These are phyloP conservation scores for Neoascochyta sp. DNA, from an alignment of 2,329 filamentous ascomycete genomes.

Conservation along the genomic window DNA sequence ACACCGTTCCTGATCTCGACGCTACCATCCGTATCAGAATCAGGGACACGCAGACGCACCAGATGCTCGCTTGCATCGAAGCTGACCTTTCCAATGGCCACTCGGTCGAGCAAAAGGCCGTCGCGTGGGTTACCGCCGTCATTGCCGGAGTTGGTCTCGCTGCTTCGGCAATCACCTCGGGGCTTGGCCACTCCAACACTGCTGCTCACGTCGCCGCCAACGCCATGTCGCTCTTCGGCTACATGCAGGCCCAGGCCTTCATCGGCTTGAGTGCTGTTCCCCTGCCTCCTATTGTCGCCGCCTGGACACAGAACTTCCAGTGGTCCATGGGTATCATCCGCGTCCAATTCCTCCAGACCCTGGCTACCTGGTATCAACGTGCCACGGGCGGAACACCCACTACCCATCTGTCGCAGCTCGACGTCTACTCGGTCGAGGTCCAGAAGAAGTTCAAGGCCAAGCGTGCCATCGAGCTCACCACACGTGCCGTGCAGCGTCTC, in stretches of 20 bases:
- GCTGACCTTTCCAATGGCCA: slow-evolving; percentile 86
- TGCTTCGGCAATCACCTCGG: slow-evolving; percentile 83
- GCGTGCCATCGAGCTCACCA: slow-evolving; percentile 25
- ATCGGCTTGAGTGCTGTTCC: slow-evolving; percentile 77
- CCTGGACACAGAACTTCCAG: slow-evolving; percentile 97
- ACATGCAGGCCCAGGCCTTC: slow-evolving; percentile 92
- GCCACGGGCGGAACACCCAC: slow-evolving; percentile 84
- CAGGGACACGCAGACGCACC: slow-evolving; percentile 62
- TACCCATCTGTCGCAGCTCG: slow-evolving; percentile 70
- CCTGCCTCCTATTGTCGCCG: slow-evolving; percentile 80
- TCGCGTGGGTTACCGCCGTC: slow-evolving; percentile 85
- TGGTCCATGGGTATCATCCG: slow-evolving; percentile 97
- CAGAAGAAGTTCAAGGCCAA: slow-evolving; percentile 65
- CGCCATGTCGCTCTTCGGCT: slow-evolving; percentile 87
- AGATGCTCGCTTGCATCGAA: slow-evolving; percentile 79
- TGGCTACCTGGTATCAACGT: slow-evolving; percentile 94
- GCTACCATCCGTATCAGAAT: slow-evolving; percentile 79
- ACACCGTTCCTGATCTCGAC: slow-evolving; percentile 86
- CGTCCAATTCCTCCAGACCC: slow-evolving; percentile 78
- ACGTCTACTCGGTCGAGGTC: slow-evolving; percentile 76
- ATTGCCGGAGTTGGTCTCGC: slow-evolving; percentile 80
- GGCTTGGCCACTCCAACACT: slow-evolving; percentile 87
- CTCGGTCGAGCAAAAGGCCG: slow-evolving; percentile 82
- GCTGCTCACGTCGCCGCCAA: slow-evolving; percentile 93
- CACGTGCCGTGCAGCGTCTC: slow-evolving; percentile 28